Evolutionary conservation across 1,284 basidiomycete genomes (phyloP), one percentile per base, ranked within the genome.

Genomic region (Sporisorium iseilematis-ciliati): DNA sequence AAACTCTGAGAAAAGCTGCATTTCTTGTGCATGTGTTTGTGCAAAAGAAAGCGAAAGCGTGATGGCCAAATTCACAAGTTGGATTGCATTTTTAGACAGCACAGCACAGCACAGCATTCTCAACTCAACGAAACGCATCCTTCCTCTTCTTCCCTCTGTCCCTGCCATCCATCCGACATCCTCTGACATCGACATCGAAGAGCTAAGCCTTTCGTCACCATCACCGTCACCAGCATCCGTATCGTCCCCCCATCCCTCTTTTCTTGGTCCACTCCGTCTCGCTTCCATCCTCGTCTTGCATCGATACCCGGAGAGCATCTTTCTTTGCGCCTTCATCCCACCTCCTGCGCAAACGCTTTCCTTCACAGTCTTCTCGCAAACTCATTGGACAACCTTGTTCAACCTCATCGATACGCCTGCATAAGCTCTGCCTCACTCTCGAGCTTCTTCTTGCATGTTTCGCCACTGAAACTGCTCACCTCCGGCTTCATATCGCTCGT

Each of bases 241-340:
- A n/a, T 29, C 42, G 35, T 45, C 54, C 33, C 41, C 16, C 23
- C 53, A 21, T 33, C 20, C 25, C 29, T 25, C 10, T 45, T 42
- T 21, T 46, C 31, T n/a, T 21, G 38, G 25, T 12, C 7, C 26
- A 41, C 33, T 18, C 26, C 26, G 40, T 31, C 14, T 55, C 29
- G 26, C 20, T 6, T 35, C 12, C 53, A 43, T 29, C 42, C 18
- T 46, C 31, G 35, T 31, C 16, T 31, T 33, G 42, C 54, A 56
- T 56, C 42, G 54, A 56, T 56, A 56, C 54, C 54, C 54, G 29
- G 26, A 31, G 10, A 56, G 41, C 54, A 25, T 16, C 10, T 23
- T 41, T 45, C 42, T 25, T 11, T 45, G 35, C 35, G 35, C 14
- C 35, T 38, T 38, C 35, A 38, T 40, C 54, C 33, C 35, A 52